Evolutionary conservation across 1,139 yeast species (phyloP).

Genomic region (Zygosaccharomyces sapae): DNA sequence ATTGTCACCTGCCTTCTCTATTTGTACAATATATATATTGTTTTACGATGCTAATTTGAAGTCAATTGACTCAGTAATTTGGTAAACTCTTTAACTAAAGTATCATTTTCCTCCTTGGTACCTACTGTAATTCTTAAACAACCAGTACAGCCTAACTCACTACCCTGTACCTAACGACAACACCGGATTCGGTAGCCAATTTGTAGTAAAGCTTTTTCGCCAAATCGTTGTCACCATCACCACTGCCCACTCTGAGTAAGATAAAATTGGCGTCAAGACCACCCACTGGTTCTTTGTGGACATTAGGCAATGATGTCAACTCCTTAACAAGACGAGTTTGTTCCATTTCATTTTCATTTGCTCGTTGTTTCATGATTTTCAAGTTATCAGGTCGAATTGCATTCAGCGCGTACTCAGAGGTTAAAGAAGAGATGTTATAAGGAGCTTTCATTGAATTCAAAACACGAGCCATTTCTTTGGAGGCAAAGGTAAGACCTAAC

Average conservation of each 20-base stretch:
- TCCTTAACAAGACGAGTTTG: constrained; percentile 50
- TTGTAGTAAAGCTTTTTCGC: constrained; percentile 64
- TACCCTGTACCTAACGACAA: constrained; percentile 90
- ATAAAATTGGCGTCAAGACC: constrained; percentile 87
- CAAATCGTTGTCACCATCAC: constrained; percentile 52
- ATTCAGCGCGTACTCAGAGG: constrained; percentile 69
- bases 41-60: not conserved
- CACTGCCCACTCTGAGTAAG: constrained; percentile 60
- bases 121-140: constrained; percentile 85
- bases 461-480: constrained; percentile 54
- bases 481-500: constrained; percentile 73
- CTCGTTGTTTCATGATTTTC: constrained; percentile 53
- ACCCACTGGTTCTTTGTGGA: constrained; percentile 69
- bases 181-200: constrained; percentile 67
- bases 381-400: constrained; percentile 64
- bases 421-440: constrained; percentile 80
- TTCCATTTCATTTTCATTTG: constrained; percentile 50
- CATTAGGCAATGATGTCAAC: constrained; percentile 51
- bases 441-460: constrained; percentile 93
- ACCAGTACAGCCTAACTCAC: constrained; percentile 83
- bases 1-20: constrained; percentile 7
- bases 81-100: constrained; percentile 50
- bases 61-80: constrained; percentile 37
- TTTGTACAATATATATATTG: not conserved
- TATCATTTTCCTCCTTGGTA: constrained; percentile 65